Evolutionary conservation across 1,284 basidiomycete genomes (phyloP).

Genomic region (Sanghuangporus weigelae): DNA sequence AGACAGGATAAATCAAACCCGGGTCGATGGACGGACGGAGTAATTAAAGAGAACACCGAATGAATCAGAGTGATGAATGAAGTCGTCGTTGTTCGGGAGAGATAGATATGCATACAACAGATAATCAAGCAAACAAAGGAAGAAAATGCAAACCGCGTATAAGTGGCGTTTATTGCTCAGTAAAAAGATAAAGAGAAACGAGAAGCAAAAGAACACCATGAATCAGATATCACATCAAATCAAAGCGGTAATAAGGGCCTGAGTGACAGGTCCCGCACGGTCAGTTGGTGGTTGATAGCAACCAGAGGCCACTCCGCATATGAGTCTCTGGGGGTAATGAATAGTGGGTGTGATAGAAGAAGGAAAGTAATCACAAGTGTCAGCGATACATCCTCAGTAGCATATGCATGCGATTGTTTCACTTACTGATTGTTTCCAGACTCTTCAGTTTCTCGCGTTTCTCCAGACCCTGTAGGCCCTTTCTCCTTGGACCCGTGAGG

Average conservation of each 20-base stretch:
- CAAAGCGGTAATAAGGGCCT: neutral
- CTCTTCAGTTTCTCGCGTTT: neutral
- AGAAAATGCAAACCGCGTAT: too few species aligned
- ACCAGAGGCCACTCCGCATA: constrained; percentile 12
- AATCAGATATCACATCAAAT: neutral
- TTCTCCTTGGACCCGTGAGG: neutral
- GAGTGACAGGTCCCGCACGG: constrained; percentile 13
- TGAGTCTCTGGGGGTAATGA: neutral
- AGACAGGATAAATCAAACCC: too few species aligned
- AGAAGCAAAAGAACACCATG: neutral
- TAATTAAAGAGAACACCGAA: too few species aligned
- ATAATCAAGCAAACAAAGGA: neutral
- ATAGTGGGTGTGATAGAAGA: neutral
- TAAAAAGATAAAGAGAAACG: neutral
- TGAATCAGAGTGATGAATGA: neutral
- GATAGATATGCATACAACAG: neutral
- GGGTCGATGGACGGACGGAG: too few species aligned
- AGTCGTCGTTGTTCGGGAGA: neutral
- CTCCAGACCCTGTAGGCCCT: neutral
- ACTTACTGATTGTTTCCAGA: neutral
- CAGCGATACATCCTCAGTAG: neutral
- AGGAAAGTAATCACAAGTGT: neutral
- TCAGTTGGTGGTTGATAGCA: constrained; percentile 15
- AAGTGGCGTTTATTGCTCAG: too few species aligned
- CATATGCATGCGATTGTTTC: neutral